phyloP scores from a whole-genome alignment of 805 yeast genomes.

The Barnettozyma populi region DNA sequence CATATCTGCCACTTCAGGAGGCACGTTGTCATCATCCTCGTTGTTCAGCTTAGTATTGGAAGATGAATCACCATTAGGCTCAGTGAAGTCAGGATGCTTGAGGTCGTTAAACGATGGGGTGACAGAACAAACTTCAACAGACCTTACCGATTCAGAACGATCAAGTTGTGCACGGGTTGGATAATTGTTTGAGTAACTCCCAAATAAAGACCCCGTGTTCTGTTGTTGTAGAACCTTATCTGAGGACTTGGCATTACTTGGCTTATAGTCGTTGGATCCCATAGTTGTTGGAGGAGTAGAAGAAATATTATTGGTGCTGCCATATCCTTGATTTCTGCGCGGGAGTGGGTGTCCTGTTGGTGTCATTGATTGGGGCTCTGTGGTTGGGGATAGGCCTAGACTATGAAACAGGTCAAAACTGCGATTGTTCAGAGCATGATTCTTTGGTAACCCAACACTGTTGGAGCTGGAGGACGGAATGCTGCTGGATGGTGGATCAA shows the following conservation, averaged over 20 bases:
- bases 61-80: background rate
- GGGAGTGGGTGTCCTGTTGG: conserved; percentile 2
- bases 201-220: conserved; percentile 5
- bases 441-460: background rate
- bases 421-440: background rate
- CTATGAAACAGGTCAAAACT: conserved; percentile 7
- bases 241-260: background rate
- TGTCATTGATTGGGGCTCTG: conserved; percentile 6
- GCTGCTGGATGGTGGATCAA: background rate
- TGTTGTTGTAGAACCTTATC: background rate
- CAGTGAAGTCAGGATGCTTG: conserved; percentile 18
- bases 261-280: background rate
- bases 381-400: conserved; percentile 7
- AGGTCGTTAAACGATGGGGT: conserved; percentile 37
- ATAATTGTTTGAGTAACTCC: conserved; percentile 3
- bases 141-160: conserved; percentile 3
- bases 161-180: background rate
- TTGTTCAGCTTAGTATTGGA: background rate
- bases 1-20: background rate
- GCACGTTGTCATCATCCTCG: conserved; percentile 1
- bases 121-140: conserved; percentile 34
- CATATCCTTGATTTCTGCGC: background rate
- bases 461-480: background rate
- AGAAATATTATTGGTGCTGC: background rate
- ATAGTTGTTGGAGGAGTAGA: background rate